phyloP scores from a whole-genome alignment of 129 eudicot species.

The Chrysanthemum lavandulifolium region DNA sequence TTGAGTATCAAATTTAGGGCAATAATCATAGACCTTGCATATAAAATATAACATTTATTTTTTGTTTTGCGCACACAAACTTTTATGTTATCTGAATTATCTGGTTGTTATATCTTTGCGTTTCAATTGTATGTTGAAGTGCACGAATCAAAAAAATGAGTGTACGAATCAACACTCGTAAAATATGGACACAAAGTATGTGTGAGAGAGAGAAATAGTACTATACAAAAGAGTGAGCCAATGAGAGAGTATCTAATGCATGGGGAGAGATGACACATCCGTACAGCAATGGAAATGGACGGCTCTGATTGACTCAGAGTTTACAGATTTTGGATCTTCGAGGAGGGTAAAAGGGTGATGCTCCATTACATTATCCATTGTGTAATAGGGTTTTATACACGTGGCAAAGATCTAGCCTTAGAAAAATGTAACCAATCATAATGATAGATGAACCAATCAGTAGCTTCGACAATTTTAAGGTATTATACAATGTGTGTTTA shows the following conservation, averaged over 20 bases:
- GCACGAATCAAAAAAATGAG: too few relatives aligned
- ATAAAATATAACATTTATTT: too few relatives aligned
- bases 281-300: conserved; percentile 49
- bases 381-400: conserved; percentile 21
- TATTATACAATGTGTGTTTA: conserved; percentile 27
- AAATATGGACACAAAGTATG: not conserved
- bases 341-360: conserved; percentile 47
- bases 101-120: too few relatives aligned
- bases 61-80: too few relatives aligned
- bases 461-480: conserved; percentile 69
- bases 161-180: too few relatives aligned
- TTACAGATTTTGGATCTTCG: conserved; percentile 26
- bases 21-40: conserved; percentile 18
- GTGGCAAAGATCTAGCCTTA: conserved; percentile 35
- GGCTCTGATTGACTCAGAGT: conserved; percentile 51
- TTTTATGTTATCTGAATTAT: too few relatives aligned
- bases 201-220: conserved; percentile 15
- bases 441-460: conserved; percentile 56
- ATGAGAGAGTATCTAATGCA: conserved; percentile 28
- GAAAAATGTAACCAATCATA: conserved; percentile 55
- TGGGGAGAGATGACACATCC: conserved; percentile 27
- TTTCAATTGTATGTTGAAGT: too few relatives aligned
- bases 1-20: conserved; percentile 6
- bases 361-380: conserved; percentile 35
- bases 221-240: conserved; percentile 24